Base-by-base conservation (phyloP, 495 filamentous ascomycete species). In the Penicillium dipodomyicola region DNA sequence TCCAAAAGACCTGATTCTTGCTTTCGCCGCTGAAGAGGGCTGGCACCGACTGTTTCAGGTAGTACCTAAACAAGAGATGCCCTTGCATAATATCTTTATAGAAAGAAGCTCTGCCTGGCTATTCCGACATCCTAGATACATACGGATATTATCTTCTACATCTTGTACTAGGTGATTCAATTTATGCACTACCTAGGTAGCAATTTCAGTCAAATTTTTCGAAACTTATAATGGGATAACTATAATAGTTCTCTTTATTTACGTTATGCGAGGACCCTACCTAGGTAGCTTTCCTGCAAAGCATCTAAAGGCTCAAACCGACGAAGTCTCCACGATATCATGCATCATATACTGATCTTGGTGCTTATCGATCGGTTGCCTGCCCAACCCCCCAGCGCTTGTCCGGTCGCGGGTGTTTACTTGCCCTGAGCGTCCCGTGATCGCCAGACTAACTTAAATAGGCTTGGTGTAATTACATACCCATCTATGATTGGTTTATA, bases 371-470 rank as follows among this genome's bases (percentile, higher is more conserved):
- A 66, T 65, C 63, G 63, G 65, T 68, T 68, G 65, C 65, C 65
- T 61, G 58, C 29, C 55, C 65, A 68, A 68, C 65, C 41, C 52
- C 17, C 45, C 45, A 39, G 27, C 27, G 39, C 42, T 50, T 54
- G 19, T 39, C 54, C 49, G 63, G 62, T 65, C 58, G 56, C 63
- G 54, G 65, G 52, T 74, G 70, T 76, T 76, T 76, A 74, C 66
- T 59, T 72, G 59, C 51, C 61, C 54, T 62, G 58, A 65, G 62
- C 63, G 61, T 60, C 65, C 55, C 62, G 54, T 59, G 70, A 71
- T 68, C 66, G 52, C 10, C 58, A 25, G n/a, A 1, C 69, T 70
- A 72, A 43, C 56, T 62, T 60, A 63, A 60, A 61, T 72, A 55
- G 63, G 54, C 56, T 60, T 45, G 15, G 59, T 70, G 64, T 63